A percentile compares a stretch with the other conserved stretches of the same genome.
phyloP scores from a whole-genome alignment of 2,329 filamentous ascomycete genomes.

The Xylariaceae sp. region DNA sequence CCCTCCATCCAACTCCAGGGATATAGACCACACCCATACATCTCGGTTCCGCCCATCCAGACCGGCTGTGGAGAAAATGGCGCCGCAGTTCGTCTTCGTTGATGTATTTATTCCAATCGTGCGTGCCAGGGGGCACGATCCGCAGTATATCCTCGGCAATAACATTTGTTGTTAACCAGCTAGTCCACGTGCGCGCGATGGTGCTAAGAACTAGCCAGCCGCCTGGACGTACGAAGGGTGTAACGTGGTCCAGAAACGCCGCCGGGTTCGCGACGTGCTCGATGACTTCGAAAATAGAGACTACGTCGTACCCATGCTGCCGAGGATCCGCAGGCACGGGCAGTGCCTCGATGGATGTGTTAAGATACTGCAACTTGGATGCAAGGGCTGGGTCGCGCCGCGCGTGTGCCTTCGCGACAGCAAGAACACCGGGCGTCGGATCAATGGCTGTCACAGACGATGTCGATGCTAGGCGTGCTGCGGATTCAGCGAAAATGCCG shows the following conservation, averaged over 20 bases:
- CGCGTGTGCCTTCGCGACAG: slow-evolving; percentile 72
- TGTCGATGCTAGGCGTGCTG: slow-evolving; percentile 64
- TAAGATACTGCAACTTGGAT: slow-evolving; percentile 65
- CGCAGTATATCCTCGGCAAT: slow-evolving; percentile 82
- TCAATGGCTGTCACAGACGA: slow-evolving; percentile 70
- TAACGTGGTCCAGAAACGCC: slow-evolving; percentile 66
- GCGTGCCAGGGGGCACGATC: slow-evolving; percentile 87
- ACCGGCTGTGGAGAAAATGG: slow-evolving; percentile 47
- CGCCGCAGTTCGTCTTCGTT: slow-evolving; percentile 72
- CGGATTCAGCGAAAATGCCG: slow-evolving; percentile 90
- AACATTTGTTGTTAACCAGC: slow-evolving; percentile 88
- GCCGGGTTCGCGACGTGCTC: slow-evolving; percentile 81
- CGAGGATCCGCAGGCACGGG: slow-evolving; percentile 35
- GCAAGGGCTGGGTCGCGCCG: slow-evolving; percentile 65
- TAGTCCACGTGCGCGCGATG: slow-evolving; percentile 83
- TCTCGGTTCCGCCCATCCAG: slow-evolving; percentile 54
- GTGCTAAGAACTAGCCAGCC: slow-evolving; percentile 93
- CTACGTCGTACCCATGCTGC: slow-evolving; percentile 63
- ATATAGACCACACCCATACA: slow-evolving; percentile 85
- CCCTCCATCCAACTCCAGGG: slow-evolving; percentile 84
- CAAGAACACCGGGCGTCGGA: slow-evolving; percentile 68
- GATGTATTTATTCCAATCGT: slow-evolving; percentile 96
- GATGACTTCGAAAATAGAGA: slow-evolving; percentile 89
- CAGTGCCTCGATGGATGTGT: slow-evolving; percentile 72
- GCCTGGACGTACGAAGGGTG: slow-evolving; percentile 77